phyloP scores from a whole-genome alignment of 805 yeast species.

The Ogataea nitratoaversa region DNA sequence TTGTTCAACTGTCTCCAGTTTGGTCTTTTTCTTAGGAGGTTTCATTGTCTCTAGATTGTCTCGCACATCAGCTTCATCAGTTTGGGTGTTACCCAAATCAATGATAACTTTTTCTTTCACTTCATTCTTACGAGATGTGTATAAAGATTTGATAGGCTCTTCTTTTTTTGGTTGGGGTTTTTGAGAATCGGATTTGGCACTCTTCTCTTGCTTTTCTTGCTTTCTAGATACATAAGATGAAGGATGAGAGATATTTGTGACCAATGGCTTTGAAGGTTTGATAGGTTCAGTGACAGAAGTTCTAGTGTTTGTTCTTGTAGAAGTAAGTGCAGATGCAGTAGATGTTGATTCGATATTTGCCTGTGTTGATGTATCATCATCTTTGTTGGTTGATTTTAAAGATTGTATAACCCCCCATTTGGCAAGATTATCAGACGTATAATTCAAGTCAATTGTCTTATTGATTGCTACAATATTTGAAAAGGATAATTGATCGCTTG shows the following conservation, averaged over 20 bases:
- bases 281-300: conserved; percentile 16
- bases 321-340: background rate
- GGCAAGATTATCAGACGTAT: conserved; percentile 15
- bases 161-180: background rate
- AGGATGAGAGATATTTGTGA: conserved; percentile 4
- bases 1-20: conserved; percentile 10
- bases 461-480: conserved; percentile 20
- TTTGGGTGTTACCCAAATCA: conserved; percentile 1
- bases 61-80: conserved; percentile 5
- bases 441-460: conserved; percentile 5
- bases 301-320: conserved; percentile 16
- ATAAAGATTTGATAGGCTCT: conserved; percentile 5
- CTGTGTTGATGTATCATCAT: background rate
- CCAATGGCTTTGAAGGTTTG: background rate
- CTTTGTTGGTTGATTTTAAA: conserved; percentile 6
- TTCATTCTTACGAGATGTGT: conserved; percentile 16
- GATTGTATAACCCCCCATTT: conserved; percentile 26
- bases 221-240: conserved; percentile 12
- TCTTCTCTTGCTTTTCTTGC: conserved; percentile 1
- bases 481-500: conserved; percentile 11
- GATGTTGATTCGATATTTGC: background rate
- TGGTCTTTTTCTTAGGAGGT: conserved; percentile 18
- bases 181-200: background rate
- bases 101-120: conserved; percentile 11
- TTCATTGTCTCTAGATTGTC: conserved; percentile 2